A percentile compares a stretch with the other conserved stretches of the same genome.
These are phyloP conservation scores for Lanmaoa pseudosensibilis DNA, from an alignment of 768 basidiomycete genomes.

Conservation along the genomic window DNA sequence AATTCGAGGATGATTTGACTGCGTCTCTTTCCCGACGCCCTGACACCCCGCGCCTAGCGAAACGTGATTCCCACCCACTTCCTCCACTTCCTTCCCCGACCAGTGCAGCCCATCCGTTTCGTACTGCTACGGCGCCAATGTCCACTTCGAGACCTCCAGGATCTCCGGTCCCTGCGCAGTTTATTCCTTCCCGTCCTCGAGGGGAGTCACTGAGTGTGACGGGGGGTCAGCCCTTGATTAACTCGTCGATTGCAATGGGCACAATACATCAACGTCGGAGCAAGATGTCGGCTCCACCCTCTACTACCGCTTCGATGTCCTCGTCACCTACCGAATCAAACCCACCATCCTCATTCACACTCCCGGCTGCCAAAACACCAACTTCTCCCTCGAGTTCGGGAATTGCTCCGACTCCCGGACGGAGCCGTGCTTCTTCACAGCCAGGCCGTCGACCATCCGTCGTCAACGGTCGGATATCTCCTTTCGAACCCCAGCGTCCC, in stretches of 20 bases:
- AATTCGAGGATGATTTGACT: slow-evolving; percentile 34
- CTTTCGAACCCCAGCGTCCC: slow-evolving; percentile 48
- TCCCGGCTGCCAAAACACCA: slow-evolving; percentile 28
- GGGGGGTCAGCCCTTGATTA: slow-evolving; percentile 48
- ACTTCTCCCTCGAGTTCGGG: slow-evolving; percentile 44
- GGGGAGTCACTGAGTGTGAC: slow-evolving; percentile 47
- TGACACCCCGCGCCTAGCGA: slow-evolving; percentile 44
- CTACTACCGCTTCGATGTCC: slow-evolving; percentile 23
- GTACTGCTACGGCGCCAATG: slow-evolving; percentile 24
- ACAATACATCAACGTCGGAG: slow-evolving; percentile 68
- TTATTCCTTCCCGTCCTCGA: slow-evolving; percentile 51
- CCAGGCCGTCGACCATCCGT: slow-evolving; percentile 70
- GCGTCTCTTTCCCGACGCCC: slow-evolving; percentile 33
- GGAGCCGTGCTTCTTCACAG: slow-evolving; percentile 73
- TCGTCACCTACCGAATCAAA: slow-evolving; percentile 41
- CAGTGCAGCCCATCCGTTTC: slow-evolving; percentile 29
- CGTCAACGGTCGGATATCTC: slow-evolving; percentile 51
- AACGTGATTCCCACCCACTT: slow-evolving; percentile 61
- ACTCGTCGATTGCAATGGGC: slow-evolving; percentile 57
- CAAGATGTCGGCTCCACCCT: slow-evolving; percentile 63
- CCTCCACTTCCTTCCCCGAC: slow-evolving; percentile 63
- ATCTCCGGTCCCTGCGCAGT: slow-evolving; percentile 45
- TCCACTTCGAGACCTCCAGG: slow-evolving; percentile 42
- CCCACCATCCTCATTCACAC: slow-evolving; percentile 36
- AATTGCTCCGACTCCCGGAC: slow-evolving; percentile 38